Evolutionary conservation across 2,329 filamentous ascomycete species (phyloP), one percentile per base, ranked within the genome.

Genomic region (Raffaelea albimanens): DNA sequence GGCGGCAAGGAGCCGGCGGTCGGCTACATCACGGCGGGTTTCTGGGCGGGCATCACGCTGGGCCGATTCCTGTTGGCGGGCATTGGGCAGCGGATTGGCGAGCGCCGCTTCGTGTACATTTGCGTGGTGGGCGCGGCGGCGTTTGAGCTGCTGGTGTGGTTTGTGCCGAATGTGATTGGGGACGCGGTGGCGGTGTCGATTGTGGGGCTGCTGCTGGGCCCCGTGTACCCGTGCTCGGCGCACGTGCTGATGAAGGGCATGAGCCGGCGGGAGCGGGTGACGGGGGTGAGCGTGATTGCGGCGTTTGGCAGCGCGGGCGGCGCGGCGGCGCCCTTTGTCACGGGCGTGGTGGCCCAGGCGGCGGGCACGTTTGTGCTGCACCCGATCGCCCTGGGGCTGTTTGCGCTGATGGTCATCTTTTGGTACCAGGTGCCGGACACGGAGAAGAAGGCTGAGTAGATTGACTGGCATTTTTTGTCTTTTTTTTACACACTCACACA

Each of bases 91-190:
- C 72, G 70, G 33, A 62, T 90, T 14, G 87, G 87, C 44, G 85
- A 91, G 67, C 83, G 80, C 59, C 61, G 63, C 5, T 85, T 83
- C 52, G 84, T 91, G 2, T 77, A 83, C 54, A 63, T 67, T 3
- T 71, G 87, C 34, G 73, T 79, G 0, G 56, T 70, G 5, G 82
- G 82, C 3, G 77, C 83, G 0, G 69, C 80, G 3, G 66, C 74
- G 0, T 85, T 91, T 53, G 78, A 93, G 64, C 62, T 89, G n/a
- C 68, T 93, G 22, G 82, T 87, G 10, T 93, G 87, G 87, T 67
- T 80, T 29, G 75, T 90, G 22, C 86, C 85, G 1, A 87, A 87
- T 59, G 68, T 90, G n/a, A 67, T 86, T 29, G 81, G 81, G 14
- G 74, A 85, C 54, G 79, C 82, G 18, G 81, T 85, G 2, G 75